These are phyloP conservation scores for Penicillium sp. DNA, from an alignment of 2,329 filamentous ascomycete genomes.

Conservation along the genomic window DNA sequence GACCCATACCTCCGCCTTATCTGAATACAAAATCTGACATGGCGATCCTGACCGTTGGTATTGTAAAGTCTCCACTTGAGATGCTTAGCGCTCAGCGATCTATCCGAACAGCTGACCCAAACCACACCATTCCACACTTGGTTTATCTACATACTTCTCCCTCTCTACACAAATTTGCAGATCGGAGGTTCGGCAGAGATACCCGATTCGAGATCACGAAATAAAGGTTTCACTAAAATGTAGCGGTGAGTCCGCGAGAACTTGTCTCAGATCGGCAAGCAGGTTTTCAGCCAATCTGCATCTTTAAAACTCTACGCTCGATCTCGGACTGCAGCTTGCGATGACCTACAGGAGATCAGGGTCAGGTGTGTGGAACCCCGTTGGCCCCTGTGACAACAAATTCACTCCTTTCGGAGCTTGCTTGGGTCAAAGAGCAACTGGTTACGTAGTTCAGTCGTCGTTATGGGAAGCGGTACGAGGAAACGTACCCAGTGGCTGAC, in stretches of 20 bases:
- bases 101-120: not conserved
- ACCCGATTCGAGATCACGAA: not conserved
- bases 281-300: conserved; percentile 6
- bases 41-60: conserved; percentile 2
- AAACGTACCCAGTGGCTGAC: not conserved
- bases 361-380: not conserved
- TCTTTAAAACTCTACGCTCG: not conserved
- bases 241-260: conserved; percentile 8
- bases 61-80: not conserved
- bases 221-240: conserved; percentile 6
- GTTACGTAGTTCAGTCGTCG: not conserved
- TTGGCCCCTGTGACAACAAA: not conserved
- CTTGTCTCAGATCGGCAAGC: conserved; percentile 8
- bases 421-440: not conserved
- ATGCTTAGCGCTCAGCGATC: not conserved
- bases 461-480: not conserved
- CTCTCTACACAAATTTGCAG: not conserved
- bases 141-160: not conserved
- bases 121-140: not conserved
- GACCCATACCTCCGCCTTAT: not conserved
- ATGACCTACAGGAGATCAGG: conserved; percentile 4
- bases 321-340: conserved; percentile 4
- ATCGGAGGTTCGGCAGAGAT: not conserved
- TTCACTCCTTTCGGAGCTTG: not conserved
- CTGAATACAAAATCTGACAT: conserved; percentile 11